phyloP scores from a whole-genome alignment of 2,329 filamentous ascomycete species.

The Pleoardoris graminearum region DNA sequence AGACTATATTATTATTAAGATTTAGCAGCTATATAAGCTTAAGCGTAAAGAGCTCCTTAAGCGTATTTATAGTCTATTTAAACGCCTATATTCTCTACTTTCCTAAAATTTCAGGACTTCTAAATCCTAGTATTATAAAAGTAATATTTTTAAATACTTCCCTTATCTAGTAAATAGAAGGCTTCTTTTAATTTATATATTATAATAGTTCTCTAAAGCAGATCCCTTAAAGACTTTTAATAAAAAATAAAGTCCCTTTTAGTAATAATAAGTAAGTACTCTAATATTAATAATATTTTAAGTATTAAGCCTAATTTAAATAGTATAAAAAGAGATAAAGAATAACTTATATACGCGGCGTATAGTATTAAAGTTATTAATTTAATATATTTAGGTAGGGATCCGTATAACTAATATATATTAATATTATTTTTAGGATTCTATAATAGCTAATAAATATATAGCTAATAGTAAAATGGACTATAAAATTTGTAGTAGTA shows the following conservation, averaged over 20 bases:
- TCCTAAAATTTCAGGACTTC: constrained; percentile 2
- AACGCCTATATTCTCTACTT: constrained; percentile 12
- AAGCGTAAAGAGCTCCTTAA: constrained; percentile 6
- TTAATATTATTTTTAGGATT: neutral
- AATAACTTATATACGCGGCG: neutral
- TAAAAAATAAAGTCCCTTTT: neutral
- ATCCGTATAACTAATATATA: constrained; percentile 5
- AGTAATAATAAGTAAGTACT: constrained; percentile 4
- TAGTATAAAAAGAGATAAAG: neutral
- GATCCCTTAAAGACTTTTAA: neutral
- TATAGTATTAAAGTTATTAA: constrained; percentile 11
- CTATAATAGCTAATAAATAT: constrained; percentile 8
- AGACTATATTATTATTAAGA: constrained; percentile 10
- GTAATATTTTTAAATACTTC: constrained; percentile 9
- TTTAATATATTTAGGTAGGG: constrained; percentile 15
- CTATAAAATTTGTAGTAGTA: constrained; percentile 9
- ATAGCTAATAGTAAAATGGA: constrained; percentile 8
- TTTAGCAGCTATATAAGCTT: constrained; percentile 3
- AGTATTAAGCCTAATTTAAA: constrained; percentile 7
- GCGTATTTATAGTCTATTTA: constrained; percentile 13
- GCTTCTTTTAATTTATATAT: constrained; percentile 9
- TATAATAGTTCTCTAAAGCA: constrained; percentile 10
- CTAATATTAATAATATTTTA: constrained; percentile 4
- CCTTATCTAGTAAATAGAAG: constrained; percentile 1
- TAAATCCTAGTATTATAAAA: constrained; percentile 8